These are phyloP conservation scores for Quercus gilva DNA, from an alignment of 306 rosid species.

Conservation along the genomic window DNA sequence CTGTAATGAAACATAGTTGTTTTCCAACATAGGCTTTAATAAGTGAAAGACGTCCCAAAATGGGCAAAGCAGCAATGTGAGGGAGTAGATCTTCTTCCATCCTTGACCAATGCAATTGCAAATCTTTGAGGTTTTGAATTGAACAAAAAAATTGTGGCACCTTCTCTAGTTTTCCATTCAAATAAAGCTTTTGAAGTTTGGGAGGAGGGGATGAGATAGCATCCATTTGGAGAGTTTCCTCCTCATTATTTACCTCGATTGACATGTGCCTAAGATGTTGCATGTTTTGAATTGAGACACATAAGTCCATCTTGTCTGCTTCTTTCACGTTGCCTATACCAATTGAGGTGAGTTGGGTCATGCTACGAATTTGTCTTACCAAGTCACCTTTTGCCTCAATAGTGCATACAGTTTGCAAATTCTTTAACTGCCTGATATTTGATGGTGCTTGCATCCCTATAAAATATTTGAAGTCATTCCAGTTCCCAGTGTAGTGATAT, in stretches of 20 bases:
- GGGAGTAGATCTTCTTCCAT: background rate
- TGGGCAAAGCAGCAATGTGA: background rate
- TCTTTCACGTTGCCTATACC: background rate
- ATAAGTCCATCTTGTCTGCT: background rate
- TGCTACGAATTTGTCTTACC: background rate
- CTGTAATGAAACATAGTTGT: no score
- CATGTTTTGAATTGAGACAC: slow-evolving; percentile 12
- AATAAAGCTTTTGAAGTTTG: background rate
- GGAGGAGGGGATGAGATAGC: slow-evolving; percentile 9
- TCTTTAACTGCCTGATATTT: background rate
- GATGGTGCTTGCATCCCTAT: slow-evolving; percentile 1
- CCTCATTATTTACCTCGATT: background rate
- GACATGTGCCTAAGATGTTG: background rate
- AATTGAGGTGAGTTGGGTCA: slow-evolving; percentile 13
- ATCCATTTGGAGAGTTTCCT: background rate
- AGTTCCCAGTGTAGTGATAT: no score
- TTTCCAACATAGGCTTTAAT: background rate
- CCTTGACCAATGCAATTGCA: background rate
- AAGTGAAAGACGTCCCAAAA: background rate
- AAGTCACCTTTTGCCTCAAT: background rate
- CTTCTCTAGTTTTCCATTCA: background rate
- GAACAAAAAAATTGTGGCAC: slow-evolving; percentile 1
- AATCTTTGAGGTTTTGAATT: background rate
- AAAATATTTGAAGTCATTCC: no score
- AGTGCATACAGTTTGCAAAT: no score